phyloP scores from a whole-genome alignment of 2,329 filamentous ascomycete genomes.

The Clarireedia hainanense region DNA sequence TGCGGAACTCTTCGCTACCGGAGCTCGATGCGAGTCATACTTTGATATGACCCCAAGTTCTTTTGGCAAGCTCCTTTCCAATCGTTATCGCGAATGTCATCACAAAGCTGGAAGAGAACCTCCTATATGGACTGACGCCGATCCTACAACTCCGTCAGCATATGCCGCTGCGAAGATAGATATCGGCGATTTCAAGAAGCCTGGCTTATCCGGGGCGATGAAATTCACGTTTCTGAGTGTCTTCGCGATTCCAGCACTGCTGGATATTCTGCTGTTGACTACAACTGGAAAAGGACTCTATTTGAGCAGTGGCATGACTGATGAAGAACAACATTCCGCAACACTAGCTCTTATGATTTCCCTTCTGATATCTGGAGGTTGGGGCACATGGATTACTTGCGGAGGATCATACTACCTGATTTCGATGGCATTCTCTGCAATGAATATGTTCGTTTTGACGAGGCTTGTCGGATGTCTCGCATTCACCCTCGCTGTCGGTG shows the following conservation, averaged over 20 bases:
- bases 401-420: slow-evolving; percentile 56
- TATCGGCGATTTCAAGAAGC: slow-evolving; percentile 37
- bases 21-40: slow-evolving; percentile 54
- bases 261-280: slow-evolving; percentile 52
- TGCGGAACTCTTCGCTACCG: slow-evolving; percentile 54
- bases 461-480: slow-evolving; percentile 41
- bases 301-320: slow-evolving; percentile 47
- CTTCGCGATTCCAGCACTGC: slow-evolving; percentile 53
- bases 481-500: slow-evolving; percentile 28
- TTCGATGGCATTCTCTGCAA: slow-evolving; percentile 41
- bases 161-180: slow-evolving; percentile 46
- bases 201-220: slow-evolving; percentile 32
- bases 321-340: slow-evolving; percentile 44
- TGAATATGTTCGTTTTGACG: slow-evolving; percentile 35
- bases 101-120: slow-evolving; percentile 22
- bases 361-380: slow-evolving; percentile 48
- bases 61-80: slow-evolving; percentile 33
- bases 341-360: slow-evolving; percentile 48
- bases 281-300: slow-evolving; percentile 53
- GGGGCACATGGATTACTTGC: slow-evolving; percentile 55
- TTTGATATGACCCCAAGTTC: slow-evolving; percentile 46
- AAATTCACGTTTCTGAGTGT: slow-evolving; percentile 49
- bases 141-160: slow-evolving; percentile 25
- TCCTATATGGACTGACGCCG: slow-evolving; percentile 12
- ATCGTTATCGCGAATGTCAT: slow-evolving; percentile 40